Base-by-base conservation (phyloP, 1,284 basidiomycete genomes). In the Ustilago crameri region DNA sequence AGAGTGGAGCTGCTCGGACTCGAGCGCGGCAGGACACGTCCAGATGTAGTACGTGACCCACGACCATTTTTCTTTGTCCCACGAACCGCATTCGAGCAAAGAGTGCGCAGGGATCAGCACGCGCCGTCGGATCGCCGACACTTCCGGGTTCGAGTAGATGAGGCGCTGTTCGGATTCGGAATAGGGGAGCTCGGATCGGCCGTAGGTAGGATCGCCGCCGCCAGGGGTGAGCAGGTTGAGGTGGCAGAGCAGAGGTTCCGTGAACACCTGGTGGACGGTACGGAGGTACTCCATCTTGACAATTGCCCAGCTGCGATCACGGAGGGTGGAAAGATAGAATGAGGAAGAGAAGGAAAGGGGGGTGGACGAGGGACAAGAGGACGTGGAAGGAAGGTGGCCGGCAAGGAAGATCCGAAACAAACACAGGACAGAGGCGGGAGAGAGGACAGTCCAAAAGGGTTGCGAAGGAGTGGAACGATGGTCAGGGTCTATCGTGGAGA, bases 121-220 rank as follows among this genome's bases (percentile, higher is more conserved):
- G 8, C 62, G 70, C 5, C 78, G 66, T n/a, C 67, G 62, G 24
- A 69, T 69, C 30, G 69, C 68, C 8, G 59, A 55, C 3, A 83
- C 79, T 23, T 67, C 62, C 2, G 78, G 75, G 32, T 82, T 81
- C 14, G 79, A 74, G 66, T 80, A 78, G 56, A 83, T 81, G n/a
- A 62, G 47, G 1, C 58, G 61, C 17, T 68, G 61, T 54, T 83
- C 81, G 12, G 52, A 30, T 18, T 42, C 41, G 0, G 76, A 72
- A 45, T 75, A 76, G 15, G 79, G 74, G 22, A 83, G 46, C 5
- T 54, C 26, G 30, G 62, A 55, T 5, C 81, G 69, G 14, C 81
- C 81, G 42, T 74, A 83, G 17, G 81, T 80, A 0, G 80, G 73
- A 51, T 83, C 81, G 18, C 74, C 77, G 10, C 59, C 51, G 24